Evolutionary conservation across 805 yeast species (phyloP).

Genomic region (Ogataea minuta): DNA sequence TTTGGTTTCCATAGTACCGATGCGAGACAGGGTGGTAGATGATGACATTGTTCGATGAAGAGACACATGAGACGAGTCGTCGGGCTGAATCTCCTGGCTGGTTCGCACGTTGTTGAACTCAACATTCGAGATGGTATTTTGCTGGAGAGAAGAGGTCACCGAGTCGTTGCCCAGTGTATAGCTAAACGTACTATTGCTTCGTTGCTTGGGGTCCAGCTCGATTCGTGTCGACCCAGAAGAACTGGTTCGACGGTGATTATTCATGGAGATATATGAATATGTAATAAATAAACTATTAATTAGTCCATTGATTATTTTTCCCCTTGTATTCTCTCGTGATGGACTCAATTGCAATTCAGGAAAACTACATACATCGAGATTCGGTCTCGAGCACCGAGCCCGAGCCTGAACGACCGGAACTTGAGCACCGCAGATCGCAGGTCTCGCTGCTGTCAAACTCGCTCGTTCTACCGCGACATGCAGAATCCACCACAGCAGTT

Average conservation of each 20-base stretch:
- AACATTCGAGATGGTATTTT: slow-evolving; percentile 30
- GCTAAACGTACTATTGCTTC: slow-evolving; percentile 12
- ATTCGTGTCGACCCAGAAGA: slow-evolving; percentile 4
- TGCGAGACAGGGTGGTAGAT: slow-evolving; percentile 22
- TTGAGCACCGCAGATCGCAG: slow-evolving; percentile 20
- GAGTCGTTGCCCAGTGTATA: slow-evolving; percentile 18
- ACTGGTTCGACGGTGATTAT: slow-evolving; percentile 7
- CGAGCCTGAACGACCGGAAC: slow-evolving; percentile 7
- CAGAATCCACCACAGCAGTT: slow-evolving; percentile 36
- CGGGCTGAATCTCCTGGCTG: slow-evolving; percentile 13
- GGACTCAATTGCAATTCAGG: slow-evolving; percentile 26
- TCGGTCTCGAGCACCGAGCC: slow-evolving; percentile 5
- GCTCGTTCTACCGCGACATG: slow-evolving; percentile 19
- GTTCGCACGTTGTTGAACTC: slow-evolving; percentile 34
- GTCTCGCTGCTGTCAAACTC: slow-evolving; percentile 23
- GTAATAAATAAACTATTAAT: neutral
- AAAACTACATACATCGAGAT: slow-evolving; percentile 23
- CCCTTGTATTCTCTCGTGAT: slow-evolving; percentile 6
- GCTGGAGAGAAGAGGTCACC: slow-evolving; percentile 18
- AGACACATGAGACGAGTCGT: slow-evolving; percentile 4
- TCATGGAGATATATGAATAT: neutral
- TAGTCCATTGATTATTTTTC: neutral
- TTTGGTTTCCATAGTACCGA: slow-evolving; percentile 24
- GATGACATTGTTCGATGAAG: slow-evolving; percentile 24
- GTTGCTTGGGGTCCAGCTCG: slow-evolving; percentile 9